phyloP scores from a whole-genome alignment of 208 protist species.

The Angomonas desouzai region DNA sequence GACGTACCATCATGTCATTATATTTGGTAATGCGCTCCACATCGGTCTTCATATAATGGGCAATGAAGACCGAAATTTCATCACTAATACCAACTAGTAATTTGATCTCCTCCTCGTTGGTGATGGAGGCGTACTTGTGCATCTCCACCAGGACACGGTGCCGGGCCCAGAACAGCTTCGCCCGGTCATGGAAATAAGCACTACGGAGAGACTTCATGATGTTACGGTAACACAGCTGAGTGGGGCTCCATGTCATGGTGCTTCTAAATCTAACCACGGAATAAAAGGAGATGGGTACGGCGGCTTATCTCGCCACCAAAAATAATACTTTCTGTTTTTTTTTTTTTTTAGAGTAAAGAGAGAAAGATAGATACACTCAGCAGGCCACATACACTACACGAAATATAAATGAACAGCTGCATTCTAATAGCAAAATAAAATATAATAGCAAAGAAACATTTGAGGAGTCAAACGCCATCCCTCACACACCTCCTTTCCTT shows the following conservation, averaged over 20 bases:
- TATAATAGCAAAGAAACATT: background rate
- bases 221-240: slow-evolving; percentile 68
- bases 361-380: too few species aligned
- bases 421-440: slow-evolving; percentile 1
- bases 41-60: slow-evolving; percentile 80
- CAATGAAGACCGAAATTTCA: slow-evolving; percentile 68
- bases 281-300: too few species aligned
- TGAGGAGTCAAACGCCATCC: background rate
- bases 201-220: slow-evolving; percentile 68
- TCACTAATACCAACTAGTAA: slow-evolving; percentile 57
- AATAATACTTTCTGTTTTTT: too few species aligned
- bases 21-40: slow-evolving; percentile 78
- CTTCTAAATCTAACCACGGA: background rate
- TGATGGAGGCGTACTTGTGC: slow-evolving; percentile 78
- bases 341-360: too few species aligned
- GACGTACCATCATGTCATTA: slow-evolving; percentile 71
- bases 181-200: slow-evolving; percentile 82
- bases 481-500: too few species aligned
- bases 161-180: slow-evolving; percentile 86
- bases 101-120: slow-evolving; percentile 31
- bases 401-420: too few species aligned
- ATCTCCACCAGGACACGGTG: slow-evolving; percentile 86
- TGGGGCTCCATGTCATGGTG: slow-evolving; percentile 44
- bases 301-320: too few species aligned
- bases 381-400: too few species aligned